Percentiles rank a stretch among this genome's conserved stretches.
Conservation (phyloP, 495 filamentous ascomycete genomes). For the Trichoderma erinaceum region DNA sequence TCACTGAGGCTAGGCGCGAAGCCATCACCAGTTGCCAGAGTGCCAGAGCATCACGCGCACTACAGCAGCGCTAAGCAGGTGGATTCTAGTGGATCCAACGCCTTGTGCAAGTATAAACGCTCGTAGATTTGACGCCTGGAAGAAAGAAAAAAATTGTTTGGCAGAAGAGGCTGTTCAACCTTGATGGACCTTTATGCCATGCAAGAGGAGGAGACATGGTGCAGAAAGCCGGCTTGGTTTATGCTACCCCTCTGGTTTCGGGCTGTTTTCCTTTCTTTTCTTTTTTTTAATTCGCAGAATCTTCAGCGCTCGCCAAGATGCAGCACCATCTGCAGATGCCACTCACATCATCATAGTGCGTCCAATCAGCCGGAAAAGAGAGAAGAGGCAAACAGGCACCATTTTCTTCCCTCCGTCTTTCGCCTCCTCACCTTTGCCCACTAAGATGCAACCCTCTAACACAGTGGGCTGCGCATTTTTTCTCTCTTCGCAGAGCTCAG, state of each 20-base stretch:
- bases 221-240: no score
- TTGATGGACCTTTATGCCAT: no score
- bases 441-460: not conserved
- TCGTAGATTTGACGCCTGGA: no score
- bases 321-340: not conserved
- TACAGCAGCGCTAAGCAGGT: slow-evolving; percentile 6
- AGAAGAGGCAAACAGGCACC: not conserved
- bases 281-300: not conserved
- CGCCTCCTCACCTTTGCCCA: not conserved
- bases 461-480: not conserved
- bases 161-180: no score
- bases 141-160: no score
- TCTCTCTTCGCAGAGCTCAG: no score
- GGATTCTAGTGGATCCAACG: slow-evolving; percentile 2
- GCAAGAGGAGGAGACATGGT: no score
- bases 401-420: not conserved
- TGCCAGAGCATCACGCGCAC: slow-evolving; percentile 9
- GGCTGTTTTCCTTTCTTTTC: no score
- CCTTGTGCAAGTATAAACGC: not conserved
- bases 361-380: not conserved
- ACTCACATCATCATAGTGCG: not conserved
- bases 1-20: slow-evolving; percentile 8
- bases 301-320: not conserved
- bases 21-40: not conserved
- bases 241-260: no score